Base-by-base conservation (phyloP, 495 filamentous ascomycete species). In the Hyaloscypha bicolor region DNA sequence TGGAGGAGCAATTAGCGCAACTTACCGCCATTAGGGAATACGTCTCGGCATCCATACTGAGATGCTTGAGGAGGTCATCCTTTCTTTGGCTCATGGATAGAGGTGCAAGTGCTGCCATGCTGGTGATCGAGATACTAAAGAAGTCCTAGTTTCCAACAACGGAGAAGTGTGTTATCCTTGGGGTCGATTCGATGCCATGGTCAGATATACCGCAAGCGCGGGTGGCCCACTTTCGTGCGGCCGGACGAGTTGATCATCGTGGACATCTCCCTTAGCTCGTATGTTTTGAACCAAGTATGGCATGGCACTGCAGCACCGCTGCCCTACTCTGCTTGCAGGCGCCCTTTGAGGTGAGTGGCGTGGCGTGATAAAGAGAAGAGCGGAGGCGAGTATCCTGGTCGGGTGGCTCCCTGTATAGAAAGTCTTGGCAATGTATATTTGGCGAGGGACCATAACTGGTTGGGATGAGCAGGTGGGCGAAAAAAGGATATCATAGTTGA, bases 11-110 rank as follows among this genome's bases (percentile, higher is more conserved):
- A 53, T 31, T 60, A 59, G 60, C n/a, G 30, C 35, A 52, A 64
- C 73, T 67, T 75, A 75, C 73, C 42, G 73, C 71, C 73, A 75
- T 75, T 45, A 67, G 22, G 6, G 64, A 21, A 62, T 75, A 75
- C 4, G 60, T 73, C 31, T 69, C 66, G 4, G 57, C 31, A 14
- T 56, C 32, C 60, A 75, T 29, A 35, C 65, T 62, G 6, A 75
- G 61, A 66, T 67, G 66, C 57, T 63, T 72, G 21, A 73, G 19
- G 2, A 75, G 66, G 14, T 75, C 73, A 21, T 73, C 73, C 48
- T 75, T 75, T 16, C 62, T 71, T 32, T 69, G 63, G 63, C 73
- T 75, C 73, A 75, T 75, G 16, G 71, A 39, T 4, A 75, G 65
- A 59, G 72, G 48, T 35, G 37, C n/a, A n/a, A 69, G 59, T 16